A percentile compares a stretch with the other conserved stretches of the same genome.
These are phyloP conservation scores for Leccinum angustisporum DNA, from an alignment of 1,284 basidiomycete genomes.

Conservation along the genomic window DNA sequence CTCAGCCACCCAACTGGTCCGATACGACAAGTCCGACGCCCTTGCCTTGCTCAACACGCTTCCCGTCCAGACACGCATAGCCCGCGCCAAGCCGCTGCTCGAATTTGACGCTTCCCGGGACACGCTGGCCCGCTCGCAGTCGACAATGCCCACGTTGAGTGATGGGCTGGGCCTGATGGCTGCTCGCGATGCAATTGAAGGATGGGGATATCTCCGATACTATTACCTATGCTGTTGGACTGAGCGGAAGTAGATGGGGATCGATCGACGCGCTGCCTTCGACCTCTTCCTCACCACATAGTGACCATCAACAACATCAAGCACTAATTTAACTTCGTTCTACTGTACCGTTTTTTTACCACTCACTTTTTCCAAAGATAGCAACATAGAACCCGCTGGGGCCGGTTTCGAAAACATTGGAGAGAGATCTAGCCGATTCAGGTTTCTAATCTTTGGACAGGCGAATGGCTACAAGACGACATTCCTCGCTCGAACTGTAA, in stretches of 20 bases:
- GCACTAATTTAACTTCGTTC: neutral
- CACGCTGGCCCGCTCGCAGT: neutral
- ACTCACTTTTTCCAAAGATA: neutral
- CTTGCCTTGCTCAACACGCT: neutral
- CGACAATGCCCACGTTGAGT: neutral
- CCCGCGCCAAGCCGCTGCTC: neutral
- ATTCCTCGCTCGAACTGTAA: neutral
- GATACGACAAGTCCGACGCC: no score
- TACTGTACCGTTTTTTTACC: neutral
- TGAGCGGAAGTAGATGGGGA: neutral
- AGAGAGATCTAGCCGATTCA: neutral
- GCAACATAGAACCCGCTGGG: neutral
- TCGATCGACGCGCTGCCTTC: neutral
- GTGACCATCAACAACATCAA: neutral
- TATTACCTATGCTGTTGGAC: neutral
- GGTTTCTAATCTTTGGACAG: neutral
- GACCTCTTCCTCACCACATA: neutral
- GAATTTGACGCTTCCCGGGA: neutral
- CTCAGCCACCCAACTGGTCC: no score
- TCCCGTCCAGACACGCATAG: neutral
- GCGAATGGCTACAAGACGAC: neutral
- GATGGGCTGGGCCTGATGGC: neutral
- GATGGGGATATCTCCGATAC: no score
- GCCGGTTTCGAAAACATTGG: neutral
- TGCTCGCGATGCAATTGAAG: no score